Conservation (phyloP, 192 early-diverging fungal genomes). For the Cetraspora pellucida region DNA sequence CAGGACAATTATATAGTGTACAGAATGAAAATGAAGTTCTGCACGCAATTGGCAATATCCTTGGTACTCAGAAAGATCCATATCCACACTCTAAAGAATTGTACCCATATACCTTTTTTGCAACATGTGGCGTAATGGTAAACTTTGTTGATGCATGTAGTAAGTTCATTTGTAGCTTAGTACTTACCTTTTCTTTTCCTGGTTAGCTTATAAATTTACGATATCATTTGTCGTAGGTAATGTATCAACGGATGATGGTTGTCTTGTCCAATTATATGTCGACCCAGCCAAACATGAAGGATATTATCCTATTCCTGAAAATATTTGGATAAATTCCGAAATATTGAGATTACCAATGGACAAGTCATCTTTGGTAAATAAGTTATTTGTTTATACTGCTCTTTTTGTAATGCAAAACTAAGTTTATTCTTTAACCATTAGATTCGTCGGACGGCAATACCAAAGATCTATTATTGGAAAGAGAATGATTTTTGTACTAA, state of each 20-base stretch:
- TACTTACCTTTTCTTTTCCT: not conserved
- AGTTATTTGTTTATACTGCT: not conserved
- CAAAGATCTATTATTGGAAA: constrained; percentile 1
- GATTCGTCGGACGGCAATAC: not conserved
- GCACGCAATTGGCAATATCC: not conserved
- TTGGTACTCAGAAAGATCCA: not conserved
- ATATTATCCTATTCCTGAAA: constrained; percentile 22
- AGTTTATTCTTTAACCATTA: not conserved
- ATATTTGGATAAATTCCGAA: constrained; percentile 13
- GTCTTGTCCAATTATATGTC: constrained; percentile 10
- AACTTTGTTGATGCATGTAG: constrained; percentile 1
- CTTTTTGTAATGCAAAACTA: not conserved
- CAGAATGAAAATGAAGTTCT: not conserved
- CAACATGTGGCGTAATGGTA: constrained; percentile 3
- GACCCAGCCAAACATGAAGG: not conserved
- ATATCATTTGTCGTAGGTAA: not conserved
- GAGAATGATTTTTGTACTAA: not conserved
- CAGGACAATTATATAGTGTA: constrained; percentile 11
- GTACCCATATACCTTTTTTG: not conserved
- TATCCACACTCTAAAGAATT: not conserved
- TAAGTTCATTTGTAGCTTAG: not conserved
- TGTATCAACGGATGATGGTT: not conserved
- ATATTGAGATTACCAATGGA: not conserved
- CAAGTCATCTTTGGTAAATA: not conserved
- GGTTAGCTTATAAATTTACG: not conserved